Evolutionary conservation across 2,329 filamentous ascomycete species (phyloP), one percentile per base, ranked within the genome.

Genomic region (Leptographium wingfieldii): DNA sequence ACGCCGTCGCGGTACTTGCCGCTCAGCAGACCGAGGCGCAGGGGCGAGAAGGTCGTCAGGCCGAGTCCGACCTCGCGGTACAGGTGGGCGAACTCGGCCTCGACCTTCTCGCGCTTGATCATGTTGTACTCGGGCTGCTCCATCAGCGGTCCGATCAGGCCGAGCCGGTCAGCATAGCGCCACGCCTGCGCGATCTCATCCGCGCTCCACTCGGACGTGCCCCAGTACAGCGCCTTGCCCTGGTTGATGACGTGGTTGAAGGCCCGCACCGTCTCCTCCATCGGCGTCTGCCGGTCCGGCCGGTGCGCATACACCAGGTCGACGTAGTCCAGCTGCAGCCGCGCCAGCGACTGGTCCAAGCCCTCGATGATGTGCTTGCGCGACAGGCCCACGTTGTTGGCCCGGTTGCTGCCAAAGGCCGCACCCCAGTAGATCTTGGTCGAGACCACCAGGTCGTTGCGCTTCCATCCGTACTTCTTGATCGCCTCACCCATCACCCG

Each of bases 161-260:
- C 76, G 14, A 87, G 75, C 63, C 77, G 76, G 61, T 83, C 79
- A 19, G 85, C 83, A 62, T 74, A 81, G 70, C 63, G 80, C 70
- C 81, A 82, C 1, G 85, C 85, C 63, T 82, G 76, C 10, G 80
- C 77, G 66, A 88, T 87, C 73, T 88, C 84, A 65, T 83, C 80
- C 27, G 85, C 83, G 61, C 76, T 77, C 85, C 85, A 88, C 70
- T 87, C 84, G 1, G 82, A 86, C 0, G 85, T 88, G 49, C 84
- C 85, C 85, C 85, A 88, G 75, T 88, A 88, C 64, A 88, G 78
- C 0, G 84, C 83, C 73, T 86, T 83, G 60, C 86, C 81, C 81
- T 73, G 84, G 82, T 73, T 81, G 65, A 74, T 80, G 63, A 72
- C 71, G 68, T 73, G 74, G 65, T 70, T 77, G 70, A 74, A 78